Base-by-base conservation (phyloP, 2,329 filamentous ascomycete genomes). In the Dactylellina sp. region DNA sequence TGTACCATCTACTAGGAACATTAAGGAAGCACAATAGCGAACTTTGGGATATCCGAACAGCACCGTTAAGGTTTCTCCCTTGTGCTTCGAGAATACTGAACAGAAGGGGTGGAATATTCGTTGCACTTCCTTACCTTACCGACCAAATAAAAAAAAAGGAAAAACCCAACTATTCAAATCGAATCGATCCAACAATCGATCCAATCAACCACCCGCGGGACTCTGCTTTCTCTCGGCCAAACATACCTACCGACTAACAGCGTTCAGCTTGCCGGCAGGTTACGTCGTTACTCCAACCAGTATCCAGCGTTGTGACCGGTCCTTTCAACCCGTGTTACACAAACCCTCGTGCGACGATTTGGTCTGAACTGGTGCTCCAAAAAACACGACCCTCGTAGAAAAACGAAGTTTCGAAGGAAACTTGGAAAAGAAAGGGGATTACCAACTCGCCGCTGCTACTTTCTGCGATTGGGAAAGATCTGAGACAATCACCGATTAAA, bases 1-100 rank as follows among this genome's bases (percentile, higher is more conserved):
- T 71, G 66, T 71, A 63, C 59, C 59, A 64, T 71, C 66, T 71
- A 64, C 66, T 71, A 71, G 66, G 57, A 57, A 71, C 52, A 63
- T 64, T 60, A 56, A 57, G 59, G 66, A 71, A 71, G 46, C 59
- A 71, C 66, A 71, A 71, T 64, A 71, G 47, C 66, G 66, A 64
- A 53, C 42, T 59, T 71, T 63, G 66, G 65, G 66, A 71, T 63
- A 71, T 63, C 59, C 66, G 66, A 71, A 71, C 66, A 52, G 59
- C 59, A 59, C 24, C 44, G 28, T 64, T 71, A 57, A 71, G 52
- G 52, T 57, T 63, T 68, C 22, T 22, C 66, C 44, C 44, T 71
- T 71, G 66, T 71, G 59, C 57, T 71, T 71, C 66, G 66, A 71
- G 59, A 63, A 62, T 24, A 44, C 37, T 7, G 20, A 42, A 62